Conservation (phyloP, 2,329 filamentous ascomycete species). For the Cladosporium sp. region DNA sequence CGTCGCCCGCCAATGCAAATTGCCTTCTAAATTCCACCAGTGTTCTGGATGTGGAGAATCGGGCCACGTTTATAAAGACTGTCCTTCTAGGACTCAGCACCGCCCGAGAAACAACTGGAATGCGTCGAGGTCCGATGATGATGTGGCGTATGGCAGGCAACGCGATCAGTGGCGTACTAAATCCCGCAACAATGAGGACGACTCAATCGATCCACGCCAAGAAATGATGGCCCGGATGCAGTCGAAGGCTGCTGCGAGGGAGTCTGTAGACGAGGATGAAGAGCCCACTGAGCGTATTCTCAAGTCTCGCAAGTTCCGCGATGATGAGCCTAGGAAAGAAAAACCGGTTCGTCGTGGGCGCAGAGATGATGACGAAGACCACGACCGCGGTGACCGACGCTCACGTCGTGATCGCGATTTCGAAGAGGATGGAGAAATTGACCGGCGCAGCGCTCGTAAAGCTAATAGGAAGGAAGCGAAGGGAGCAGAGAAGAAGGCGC, state of each 20-base stretch:
- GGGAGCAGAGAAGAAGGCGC: constrained; percentile 26
- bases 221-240: constrained; percentile 16
- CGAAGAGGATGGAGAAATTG: constrained; percentile 19
- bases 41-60: constrained; percentile 16
- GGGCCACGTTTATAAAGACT: constrained; percentile 18
- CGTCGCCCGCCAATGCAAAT: constrained; percentile 25
- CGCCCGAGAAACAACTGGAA: neutral
- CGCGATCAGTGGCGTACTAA: neutral
- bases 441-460: constrained; percentile 17
- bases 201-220: constrained; percentile 4
- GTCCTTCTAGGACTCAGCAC: constrained; percentile 6
- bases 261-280: constrained; percentile 22
- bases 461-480: constrained; percentile 22
- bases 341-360: constrained; percentile 21
- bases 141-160: neutral
- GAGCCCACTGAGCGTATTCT: constrained; percentile 22
- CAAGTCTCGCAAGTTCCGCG: constrained; percentile 25
- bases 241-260: constrained; percentile 13
- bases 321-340: constrained; percentile 19
- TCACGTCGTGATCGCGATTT: constrained; percentile 21
- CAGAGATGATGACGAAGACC: constrained; percentile 32
- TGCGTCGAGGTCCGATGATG: neutral
- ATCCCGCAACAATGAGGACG: neutral
- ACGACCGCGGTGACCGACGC: constrained; percentile 29
- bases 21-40: neutral